Base-by-base conservation (phyloP, 1,284 basidiomycete genomes). In the Coniferiporia weirii region DNA sequence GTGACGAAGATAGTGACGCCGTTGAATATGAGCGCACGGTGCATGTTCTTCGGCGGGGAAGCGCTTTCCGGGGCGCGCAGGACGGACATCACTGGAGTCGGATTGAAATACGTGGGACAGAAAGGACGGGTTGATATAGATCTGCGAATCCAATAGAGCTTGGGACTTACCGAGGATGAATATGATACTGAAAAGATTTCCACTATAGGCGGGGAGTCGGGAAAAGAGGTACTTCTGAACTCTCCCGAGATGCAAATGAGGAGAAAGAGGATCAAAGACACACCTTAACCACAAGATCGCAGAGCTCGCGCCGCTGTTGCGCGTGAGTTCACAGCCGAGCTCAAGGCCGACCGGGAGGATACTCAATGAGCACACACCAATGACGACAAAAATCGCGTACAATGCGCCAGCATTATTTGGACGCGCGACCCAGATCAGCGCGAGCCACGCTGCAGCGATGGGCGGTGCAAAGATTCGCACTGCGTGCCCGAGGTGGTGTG, bases 261-360 rank as follows among this genome's bases (percentile, higher is more conserved):
- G 36, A 38, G 56, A 40, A 45, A 17, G 17, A 50, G 55, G 48
- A 35, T 13, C 56, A 13, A 75, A 59, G 67, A 86, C 82, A 75
- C 72, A 62, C 61, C 61, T 62, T 8, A 45, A 62, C 89, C 89
- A 92, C 20, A 92, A 66, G 27, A 89, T 68, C 0, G 89, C 85
- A 0, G 89, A 80, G 61, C 87, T 89, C 1, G 80, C 84, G 61
- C 89, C 87, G 1, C 89, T 80, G 66, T 89, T 91, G 59, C 86
- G 77, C 12, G 89, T 90, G 34, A 92, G 68, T 69, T 93, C 90
- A 47, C 83, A 85, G 9, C 78, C 85, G 22, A 93, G 79, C 67
- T 93, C 90, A 60, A 93, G 74, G 1, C 76, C 83, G 27, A 92
- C 77, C 1, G 90, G 89, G 2, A 93, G 76, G 72, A 91, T 79